phyloP scores from a whole-genome alignment of 768 basidiomycete genomes.

The Tricholoma matsutake region DNA sequence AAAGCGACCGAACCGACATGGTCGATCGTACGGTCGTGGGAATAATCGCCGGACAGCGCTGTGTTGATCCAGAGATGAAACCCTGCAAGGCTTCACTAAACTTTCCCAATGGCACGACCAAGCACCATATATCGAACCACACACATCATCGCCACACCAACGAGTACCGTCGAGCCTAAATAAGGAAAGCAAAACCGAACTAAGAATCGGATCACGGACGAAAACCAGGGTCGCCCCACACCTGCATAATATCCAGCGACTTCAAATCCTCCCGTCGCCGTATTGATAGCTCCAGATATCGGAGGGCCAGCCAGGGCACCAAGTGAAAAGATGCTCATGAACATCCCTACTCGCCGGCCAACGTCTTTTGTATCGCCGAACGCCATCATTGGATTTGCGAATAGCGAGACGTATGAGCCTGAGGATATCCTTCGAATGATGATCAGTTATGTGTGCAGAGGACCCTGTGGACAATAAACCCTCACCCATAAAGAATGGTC shows the following conservation, averaged over 20 bases:
- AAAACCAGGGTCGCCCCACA: background rate
- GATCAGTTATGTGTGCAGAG: background rate
- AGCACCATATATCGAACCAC: background rate
- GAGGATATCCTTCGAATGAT: conserved; percentile 45
- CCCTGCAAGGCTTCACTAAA: background rate
- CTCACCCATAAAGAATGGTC: conserved; percentile 61
- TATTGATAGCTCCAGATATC: conserved; percentile 67
- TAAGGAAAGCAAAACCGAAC: background rate
- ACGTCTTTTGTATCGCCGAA: conserved; percentile 61
- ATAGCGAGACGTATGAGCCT: conserved; percentile 58
- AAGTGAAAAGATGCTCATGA: conserved; percentile 54
- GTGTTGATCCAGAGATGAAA: background rate
- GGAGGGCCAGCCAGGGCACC: conserved; percentile 70
- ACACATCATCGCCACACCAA: conserved; percentile 6
- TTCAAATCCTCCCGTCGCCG: conserved; percentile 48
- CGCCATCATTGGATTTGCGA: conserved; percentile 54
- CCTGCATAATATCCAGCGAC: conserved; percentile 40
- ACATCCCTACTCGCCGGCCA: conserved; percentile 64
- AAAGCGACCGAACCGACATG: background rate
- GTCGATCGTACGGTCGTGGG: too few relatives aligned
- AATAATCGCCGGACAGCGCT: background rate
- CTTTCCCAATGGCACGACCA: background rate
- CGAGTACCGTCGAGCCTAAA: background rate
- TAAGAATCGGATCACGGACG: background rate
- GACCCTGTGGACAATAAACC: background rate